phyloP scores from a whole-genome alignment of 2,329 filamentous ascomycete species.

The Cytospora chrysosperma region DNA sequence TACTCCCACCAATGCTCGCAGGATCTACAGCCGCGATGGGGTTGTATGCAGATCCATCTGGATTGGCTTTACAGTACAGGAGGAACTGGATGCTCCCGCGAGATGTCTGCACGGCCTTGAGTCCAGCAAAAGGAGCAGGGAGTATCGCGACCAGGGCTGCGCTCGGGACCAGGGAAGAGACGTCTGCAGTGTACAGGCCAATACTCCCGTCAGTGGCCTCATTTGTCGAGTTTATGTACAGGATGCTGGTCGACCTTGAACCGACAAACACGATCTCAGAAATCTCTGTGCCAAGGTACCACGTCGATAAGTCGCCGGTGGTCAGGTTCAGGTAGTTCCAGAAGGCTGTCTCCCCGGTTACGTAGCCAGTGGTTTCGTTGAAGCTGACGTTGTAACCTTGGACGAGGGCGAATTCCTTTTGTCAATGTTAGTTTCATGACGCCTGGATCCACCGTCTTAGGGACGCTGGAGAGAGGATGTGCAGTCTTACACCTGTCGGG shows the following conservation, averaged over 20 bases:
- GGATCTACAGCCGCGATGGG: not conserved
- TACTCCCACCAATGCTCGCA: not conserved
- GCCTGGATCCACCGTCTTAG: too few relatives aligned
- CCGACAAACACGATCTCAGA: not conserved
- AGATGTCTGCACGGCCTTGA: not conserved
- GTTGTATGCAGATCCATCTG: not conserved
- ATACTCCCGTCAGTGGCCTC: not conserved
- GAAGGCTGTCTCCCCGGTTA: not conserved
- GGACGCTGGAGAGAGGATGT: not conserved
- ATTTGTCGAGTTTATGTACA: not conserved
- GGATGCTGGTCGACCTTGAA: not conserved
- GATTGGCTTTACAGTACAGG: not conserved
- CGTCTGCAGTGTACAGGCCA: not conserved
- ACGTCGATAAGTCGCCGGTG: not conserved
- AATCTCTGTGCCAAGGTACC: not conserved
- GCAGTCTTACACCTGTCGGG: not conserved
- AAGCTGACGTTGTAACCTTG: not conserved
- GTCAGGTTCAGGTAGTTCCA: not conserved
- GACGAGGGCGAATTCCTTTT: not conserved
- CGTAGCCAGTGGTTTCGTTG: not conserved
- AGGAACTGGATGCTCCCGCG: not conserved
- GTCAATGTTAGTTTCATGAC: not conserved
- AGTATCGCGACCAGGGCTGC: not conserved
- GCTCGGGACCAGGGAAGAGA: not conserved
- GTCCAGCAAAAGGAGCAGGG: not conserved